phyloP scores from a whole-genome alignment of 306 rosid genomes.

The Aeschynomene evenia region DNA sequence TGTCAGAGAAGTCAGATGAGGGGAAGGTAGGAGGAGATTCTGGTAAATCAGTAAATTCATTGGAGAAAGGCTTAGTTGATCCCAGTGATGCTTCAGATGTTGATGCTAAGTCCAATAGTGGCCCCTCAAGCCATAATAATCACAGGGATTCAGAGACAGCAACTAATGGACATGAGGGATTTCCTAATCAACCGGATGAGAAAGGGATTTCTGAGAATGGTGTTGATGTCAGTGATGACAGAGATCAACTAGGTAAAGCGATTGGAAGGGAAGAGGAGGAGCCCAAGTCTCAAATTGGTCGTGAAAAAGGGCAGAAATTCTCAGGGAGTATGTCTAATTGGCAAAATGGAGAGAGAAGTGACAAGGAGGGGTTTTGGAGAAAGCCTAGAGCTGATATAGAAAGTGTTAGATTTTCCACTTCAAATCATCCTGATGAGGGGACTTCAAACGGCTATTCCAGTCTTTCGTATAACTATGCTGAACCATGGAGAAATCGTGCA shows the following conservation, averaged over 20 bases:
- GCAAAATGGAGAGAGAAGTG: constrained; percentile 49
- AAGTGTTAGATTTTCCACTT: constrained; percentile 65
- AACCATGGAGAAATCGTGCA: constrained; percentile 39
- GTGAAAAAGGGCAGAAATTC: constrained; percentile 33
- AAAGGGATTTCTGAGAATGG: constrained; percentile 40
- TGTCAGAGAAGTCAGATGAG: constrained; percentile 63
- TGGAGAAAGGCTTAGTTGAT: constrained; percentile 47
- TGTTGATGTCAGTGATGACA: constrained; percentile 23
- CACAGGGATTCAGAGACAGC: constrained; percentile 42
- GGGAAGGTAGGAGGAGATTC: constrained; percentile 54
- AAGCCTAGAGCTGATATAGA: constrained; percentile 48
- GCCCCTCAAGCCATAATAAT: constrained; percentile 36
- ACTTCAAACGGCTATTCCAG: constrained; percentile 51
- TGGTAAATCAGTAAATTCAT: constrained; percentile 46
- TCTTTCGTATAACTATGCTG: constrained; percentile 41
- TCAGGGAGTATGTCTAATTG: constrained; percentile 50
- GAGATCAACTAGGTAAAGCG: constrained; percentile 37
- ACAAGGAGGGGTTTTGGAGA: constrained; percentile 45
- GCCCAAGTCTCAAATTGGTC: constrained; percentile 36
- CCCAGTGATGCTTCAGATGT: constrained; percentile 48
- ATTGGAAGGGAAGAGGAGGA: constrained; percentile 51
- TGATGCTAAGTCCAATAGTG: constrained; percentile 45
- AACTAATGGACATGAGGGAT: constrained; percentile 22
- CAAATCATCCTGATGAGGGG: constrained; percentile 57
- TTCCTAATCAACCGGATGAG: constrained; percentile 35